Base-by-base conservation (phyloP, 2,329 filamentous ascomycete genomes). In the Dactylellina cionopaga region DNA sequence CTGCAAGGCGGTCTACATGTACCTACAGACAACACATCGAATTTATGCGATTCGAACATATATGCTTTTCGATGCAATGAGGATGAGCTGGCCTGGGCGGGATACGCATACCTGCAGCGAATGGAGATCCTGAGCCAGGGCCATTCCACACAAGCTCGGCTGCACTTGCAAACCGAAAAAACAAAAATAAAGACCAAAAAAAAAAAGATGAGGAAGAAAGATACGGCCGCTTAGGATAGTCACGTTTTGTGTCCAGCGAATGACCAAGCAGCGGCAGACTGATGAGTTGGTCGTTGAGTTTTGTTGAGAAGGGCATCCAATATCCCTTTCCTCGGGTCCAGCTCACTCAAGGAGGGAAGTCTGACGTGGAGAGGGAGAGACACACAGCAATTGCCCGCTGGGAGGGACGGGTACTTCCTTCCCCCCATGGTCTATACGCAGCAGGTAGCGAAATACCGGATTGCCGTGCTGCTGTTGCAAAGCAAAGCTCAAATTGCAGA, bases 331-430 rank as follows among this genome's bases (percentile, higher is more conserved):
- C 25, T 69, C 46, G 29, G 19, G 15, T 51, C 46, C 27, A 58
- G 47, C 52, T 33, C 52, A 47, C 41, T 44, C 41, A 59, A 29
- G 43, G 60, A 54, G 24, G 55, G 44, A 19, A 47, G 41, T 71
- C 65, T 71, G 65, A 71, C 65, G 65, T 71, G 65, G 65, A 71
- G 49, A 35, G 41, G 17, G n/a, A 66, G 24, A 33, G 27, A 11
- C 54, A 33, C 7, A 24, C 33, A 46, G 1, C 22, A 22, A n/a
- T 37, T 58, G 25, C 17, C 43, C 15, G 35, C 33, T 59, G 44
- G 43, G 17, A 46, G 19, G 49, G 33, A 37, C 29, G 43, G 43
- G 15, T 59, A 44, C 27, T n/a, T 24, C 44, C 43, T n/a, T n/a
- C n/a, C n/a, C n/a, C n/a, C n/a, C n/a, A n/a, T n/a, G n/a, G n/a